phyloP scores from a whole-genome alignment of 2,329 filamentous ascomycete genomes.

The Apiospora kogelbergensis region DNA sequence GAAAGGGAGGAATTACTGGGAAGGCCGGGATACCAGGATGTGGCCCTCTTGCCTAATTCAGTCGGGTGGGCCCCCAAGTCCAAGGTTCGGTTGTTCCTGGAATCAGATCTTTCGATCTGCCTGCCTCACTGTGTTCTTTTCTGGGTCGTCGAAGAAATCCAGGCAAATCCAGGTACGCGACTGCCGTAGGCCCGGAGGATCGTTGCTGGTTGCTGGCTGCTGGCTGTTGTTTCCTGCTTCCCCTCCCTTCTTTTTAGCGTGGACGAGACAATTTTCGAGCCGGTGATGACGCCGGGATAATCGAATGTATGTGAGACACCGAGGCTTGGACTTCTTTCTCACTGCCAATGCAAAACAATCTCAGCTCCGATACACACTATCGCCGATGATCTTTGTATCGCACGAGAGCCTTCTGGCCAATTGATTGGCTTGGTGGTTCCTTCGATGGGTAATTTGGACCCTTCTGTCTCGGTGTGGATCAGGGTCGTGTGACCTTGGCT shows the following conservation, averaged over 20 bases:
- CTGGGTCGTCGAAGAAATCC: conserved; percentile 1
- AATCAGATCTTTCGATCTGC: conserved; percentile 7
- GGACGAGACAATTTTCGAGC: background rate
- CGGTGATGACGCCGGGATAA: background rate
- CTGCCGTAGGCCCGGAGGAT: background rate
- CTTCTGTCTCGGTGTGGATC: conserved; percentile 1
- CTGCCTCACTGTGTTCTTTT: conserved; percentile 3
- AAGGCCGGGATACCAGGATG: background rate
- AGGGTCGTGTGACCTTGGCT: background rate
- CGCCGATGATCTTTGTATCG: background rate
- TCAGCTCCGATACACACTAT: conserved; percentile 1
- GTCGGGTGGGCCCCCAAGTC: background rate
- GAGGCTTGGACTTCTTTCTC: background rate
- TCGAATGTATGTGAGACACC: conserved; percentile 1
- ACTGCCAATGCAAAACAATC: background rate
- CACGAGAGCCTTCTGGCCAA: background rate
- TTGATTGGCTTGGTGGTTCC: background rate
- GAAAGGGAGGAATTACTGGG: background rate
- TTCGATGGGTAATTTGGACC: background rate
- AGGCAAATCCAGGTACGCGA: background rate
- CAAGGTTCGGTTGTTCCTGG: conserved; percentile 1
- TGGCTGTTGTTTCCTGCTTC: no score
- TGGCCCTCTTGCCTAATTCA: background rate
- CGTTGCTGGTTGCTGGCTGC: no score
- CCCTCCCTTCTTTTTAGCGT: background rate